phyloP scores from a whole-genome alignment of 1,139 yeast genomes.

The Yamadazyma blattariae region DNA sequence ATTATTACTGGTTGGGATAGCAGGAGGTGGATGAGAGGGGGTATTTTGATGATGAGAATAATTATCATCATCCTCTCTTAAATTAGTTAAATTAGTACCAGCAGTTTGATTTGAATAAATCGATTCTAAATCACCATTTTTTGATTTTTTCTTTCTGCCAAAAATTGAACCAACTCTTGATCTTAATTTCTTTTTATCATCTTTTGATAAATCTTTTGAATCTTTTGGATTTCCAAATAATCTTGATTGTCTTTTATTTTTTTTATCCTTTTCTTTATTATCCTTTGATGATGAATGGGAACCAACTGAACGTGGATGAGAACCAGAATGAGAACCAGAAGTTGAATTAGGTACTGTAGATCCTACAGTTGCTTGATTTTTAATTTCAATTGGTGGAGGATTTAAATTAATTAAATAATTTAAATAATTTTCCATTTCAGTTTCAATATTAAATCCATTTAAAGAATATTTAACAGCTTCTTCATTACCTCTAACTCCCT shows the following conservation, averaged over 20 bases:
- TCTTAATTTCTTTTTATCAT: slow-evolving; percentile 46
- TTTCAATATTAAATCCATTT: slow-evolving; percentile 36
- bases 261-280: slow-evolving; percentile 3
- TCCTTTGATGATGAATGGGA: not conserved
- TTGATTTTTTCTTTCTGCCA: slow-evolving; percentile 53
- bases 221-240: slow-evolving; percentile 6
- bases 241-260: slow-evolving; percentile 11
- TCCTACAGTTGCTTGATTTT: not conserved
- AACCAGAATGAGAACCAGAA: not conserved
- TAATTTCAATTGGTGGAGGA: slow-evolving; percentile 10
- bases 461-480: slow-evolving; percentile 63
- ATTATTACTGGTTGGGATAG: no score
- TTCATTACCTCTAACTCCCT: slow-evolving; percentile 56
- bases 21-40: slow-evolving; percentile 1
- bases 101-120: slow-evolving; percentile 23
- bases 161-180: slow-evolving; percentile 86
- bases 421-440: slow-evolving; percentile 40
- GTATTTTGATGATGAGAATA: no score
- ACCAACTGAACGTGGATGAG: not conserved
- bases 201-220: not conserved
- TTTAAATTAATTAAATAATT: slow-evolving; percentile 28
- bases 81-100: slow-evolving; percentile 15
- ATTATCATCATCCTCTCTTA: slow-evolving; percentile 7
- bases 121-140: slow-evolving; percentile 36
- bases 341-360: not conserved